Evolutionary conservation across 1,284 basidiomycete genomes (phyloP).

Genomic region (Wolfiporia cocos): DNA sequence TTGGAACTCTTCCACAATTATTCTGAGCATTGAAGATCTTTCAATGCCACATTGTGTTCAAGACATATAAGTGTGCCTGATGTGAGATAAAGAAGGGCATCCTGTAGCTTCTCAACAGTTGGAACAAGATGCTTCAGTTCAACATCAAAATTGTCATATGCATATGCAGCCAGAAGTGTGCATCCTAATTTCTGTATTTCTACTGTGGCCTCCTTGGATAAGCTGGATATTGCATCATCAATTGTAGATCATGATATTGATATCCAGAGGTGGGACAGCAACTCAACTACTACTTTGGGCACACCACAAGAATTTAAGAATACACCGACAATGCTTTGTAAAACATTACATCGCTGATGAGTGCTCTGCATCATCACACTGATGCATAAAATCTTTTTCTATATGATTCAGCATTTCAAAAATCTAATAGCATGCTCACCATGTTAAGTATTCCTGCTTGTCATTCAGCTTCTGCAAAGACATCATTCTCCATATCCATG

Average conservation of each 20-base stretch:
- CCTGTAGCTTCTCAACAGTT: conserved; percentile 17
- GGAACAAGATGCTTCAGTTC: conserved; percentile 17
- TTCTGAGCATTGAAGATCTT: conserved; percentile 24
- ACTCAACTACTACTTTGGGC: conserved; percentile 4
- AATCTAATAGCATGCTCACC: too few relatives aligned
- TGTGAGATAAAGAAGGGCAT: conserved; percentile 21
- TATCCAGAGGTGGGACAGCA: conserved; percentile 4
- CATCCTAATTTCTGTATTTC: conserved; percentile 15
- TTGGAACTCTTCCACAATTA: conserved; percentile 23
- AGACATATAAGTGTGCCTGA: conserved; percentile 21
- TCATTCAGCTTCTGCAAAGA: background rate
- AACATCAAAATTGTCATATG: conserved; percentile 30
- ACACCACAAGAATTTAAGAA: conserved; percentile 1
- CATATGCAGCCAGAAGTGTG: conserved; percentile 16
- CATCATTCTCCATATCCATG: background rate
- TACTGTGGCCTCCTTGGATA: conserved; percentile 14
- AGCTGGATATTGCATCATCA: conserved; percentile 12
- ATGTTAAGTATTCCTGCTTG: background rate
- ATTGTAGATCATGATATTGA: conserved; percentile 5
- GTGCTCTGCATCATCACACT: too few relatives aligned
- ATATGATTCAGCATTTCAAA: too few relatives aligned
- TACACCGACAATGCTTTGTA: too few relatives aligned
- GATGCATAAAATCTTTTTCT: too few relatives aligned
- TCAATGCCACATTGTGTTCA: conserved; percentile 16
- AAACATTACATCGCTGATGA: too few relatives aligned